Evolutionary conservation across 148 eudicot genomes (phyloP), one percentile per base, ranked within the genome.

Genomic region (Nepenthes mirabilis): DNA sequence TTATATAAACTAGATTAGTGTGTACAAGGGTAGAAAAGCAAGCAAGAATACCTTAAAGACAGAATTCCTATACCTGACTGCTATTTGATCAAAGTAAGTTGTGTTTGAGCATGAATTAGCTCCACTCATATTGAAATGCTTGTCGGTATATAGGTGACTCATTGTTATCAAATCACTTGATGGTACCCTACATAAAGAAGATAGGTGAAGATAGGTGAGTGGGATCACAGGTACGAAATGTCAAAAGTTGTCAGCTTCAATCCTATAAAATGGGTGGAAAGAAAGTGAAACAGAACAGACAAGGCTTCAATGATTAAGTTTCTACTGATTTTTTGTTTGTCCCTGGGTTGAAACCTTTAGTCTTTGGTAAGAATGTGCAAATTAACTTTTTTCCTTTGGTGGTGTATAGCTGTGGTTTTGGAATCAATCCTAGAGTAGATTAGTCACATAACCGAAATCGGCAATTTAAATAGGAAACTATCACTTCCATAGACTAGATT

Each of bases 301-400:
- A 50, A 50, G 53, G 53, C 53, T 50, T 50, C 2, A 12, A 50
- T 8, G 53, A 50, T 50, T 12, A 6, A 50, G 53, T 50, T 50
- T 50, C 53, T 12, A 50, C 53, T 11, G 14, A 12, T 11, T 50
- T 50, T 2, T 11, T 0, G 11, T 50, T 50, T 50, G 2, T 50
- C 11, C 9, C 53, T 50, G 11, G n/a, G 53, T 8, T 50, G 9
- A 50, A 55, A 55, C 57, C 57, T 55, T 55, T 55, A 14, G 33
- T 55, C 57, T 55, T 55, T 55, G 57, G 57, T 6, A 14, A 55
- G 57, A 14, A 55, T 55, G 34, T 34, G 34, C 57, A 11, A 55
- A 55, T 55, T 55, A 34, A 55, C 57, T 55, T 34, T 55, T 54
- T 55, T 55, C 34, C 57, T 55, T 55, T 55, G 57, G 45, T 40